Percentiles rank a stretch among this genome's conserved stretches.
Evolutionary conservation across 2,329 filamentous ascomycete species (phyloP).

Genomic region (Fusarium pseudoanthophilum): DNA sequence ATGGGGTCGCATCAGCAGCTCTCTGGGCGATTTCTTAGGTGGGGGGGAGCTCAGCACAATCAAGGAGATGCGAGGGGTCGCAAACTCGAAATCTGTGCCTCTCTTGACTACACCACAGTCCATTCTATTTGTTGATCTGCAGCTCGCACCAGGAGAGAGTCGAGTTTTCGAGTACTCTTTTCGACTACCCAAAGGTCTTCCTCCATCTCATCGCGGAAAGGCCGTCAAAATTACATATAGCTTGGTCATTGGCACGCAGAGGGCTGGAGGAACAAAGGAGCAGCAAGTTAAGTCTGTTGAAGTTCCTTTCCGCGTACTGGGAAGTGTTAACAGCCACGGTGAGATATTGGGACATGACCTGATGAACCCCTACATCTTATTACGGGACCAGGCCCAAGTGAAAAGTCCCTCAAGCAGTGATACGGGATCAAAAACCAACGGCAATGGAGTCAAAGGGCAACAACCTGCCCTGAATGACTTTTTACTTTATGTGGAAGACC

Average conservation of each 20-base stretch:
- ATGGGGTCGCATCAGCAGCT: constrained; percentile 89
- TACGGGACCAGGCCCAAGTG: constrained; percentile 82
- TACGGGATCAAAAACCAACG: constrained; percentile 44
- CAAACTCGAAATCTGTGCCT: constrained; percentile 87
- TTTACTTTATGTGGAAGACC: constrained; percentile 78
- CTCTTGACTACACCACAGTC: constrained; percentile 95
- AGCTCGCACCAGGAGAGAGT: constrained; percentile 88
- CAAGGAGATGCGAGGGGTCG: constrained; percentile 91
- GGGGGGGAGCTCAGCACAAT: constrained; percentile 90
- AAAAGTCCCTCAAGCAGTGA: constrained; percentile 52
- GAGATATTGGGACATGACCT: constrained; percentile 93
- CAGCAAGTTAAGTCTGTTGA: constrained; percentile 92
- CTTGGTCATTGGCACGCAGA: constrained; percentile 89
- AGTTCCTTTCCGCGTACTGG: constrained; percentile 90
- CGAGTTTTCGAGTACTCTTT: constrained; percentile 89
- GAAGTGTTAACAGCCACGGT: constrained; percentile 88
- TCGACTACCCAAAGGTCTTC: constrained; percentile 85
- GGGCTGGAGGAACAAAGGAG: constrained; percentile 79
- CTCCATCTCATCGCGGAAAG: constrained; percentile 89
- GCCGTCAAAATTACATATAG: constrained; percentile 95
- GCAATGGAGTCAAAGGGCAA: constrained; percentile 45
- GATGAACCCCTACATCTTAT: constrained; percentile 90
- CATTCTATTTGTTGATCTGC: constrained; percentile 92
- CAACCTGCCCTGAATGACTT: constrained; percentile 71
- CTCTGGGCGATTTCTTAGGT: constrained; percentile 87